A percentile compares a stretch with the other conserved stretches of the same genome.
Conservation (phyloP, 2,329 filamentous ascomycete species). For the Cercospora sojina region DNA sequence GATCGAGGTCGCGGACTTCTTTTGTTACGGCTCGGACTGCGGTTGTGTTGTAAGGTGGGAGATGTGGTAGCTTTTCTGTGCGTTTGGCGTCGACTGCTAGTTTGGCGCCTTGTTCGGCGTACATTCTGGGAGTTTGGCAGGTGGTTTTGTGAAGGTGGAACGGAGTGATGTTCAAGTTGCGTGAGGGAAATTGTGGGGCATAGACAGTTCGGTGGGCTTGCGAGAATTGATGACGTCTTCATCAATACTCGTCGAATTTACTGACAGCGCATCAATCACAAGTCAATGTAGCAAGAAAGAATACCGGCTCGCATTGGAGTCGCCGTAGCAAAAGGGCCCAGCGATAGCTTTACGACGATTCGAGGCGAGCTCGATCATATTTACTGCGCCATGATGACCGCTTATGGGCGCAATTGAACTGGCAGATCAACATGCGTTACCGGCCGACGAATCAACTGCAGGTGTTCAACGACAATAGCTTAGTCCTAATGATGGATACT, state of each 20-base stretch:
- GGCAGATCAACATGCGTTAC: too few relatives aligned
- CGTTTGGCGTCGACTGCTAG: slow-evolving; percentile 96
- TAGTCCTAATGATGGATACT: neutral
- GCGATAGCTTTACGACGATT: too few relatives aligned
- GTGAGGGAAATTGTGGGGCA: neutral
- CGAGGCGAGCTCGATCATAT: neutral
- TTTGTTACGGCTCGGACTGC: slow-evolving; percentile 82
- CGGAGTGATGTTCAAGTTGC: neutral
- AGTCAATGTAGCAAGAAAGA: too few relatives aligned
- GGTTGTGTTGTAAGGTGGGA: slow-evolving; percentile 91
- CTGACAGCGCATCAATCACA: too few relatives aligned
- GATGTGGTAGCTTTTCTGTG: slow-evolving; percentile 77
- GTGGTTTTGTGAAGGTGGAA: neutral
- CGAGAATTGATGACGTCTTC: too few relatives aligned
- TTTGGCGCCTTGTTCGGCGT: slow-evolving; percentile 84
- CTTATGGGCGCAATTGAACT: neutral
- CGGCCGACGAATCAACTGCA: too few relatives aligned
- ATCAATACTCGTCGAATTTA: neutral
- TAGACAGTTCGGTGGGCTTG: neutral
- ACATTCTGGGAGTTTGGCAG: slow-evolving; percentile 56
- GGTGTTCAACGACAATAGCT: neutral
- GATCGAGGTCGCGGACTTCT: slow-evolving; percentile 90
- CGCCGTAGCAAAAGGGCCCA: too few relatives aligned
- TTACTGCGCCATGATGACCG: neutral
- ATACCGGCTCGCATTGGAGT: too few relatives aligned